Percentiles rank a stretch among this genome's conserved stretches.
Conservation (phyloP, 805 yeast species). For the Metschnikowia rubicola region DNA sequence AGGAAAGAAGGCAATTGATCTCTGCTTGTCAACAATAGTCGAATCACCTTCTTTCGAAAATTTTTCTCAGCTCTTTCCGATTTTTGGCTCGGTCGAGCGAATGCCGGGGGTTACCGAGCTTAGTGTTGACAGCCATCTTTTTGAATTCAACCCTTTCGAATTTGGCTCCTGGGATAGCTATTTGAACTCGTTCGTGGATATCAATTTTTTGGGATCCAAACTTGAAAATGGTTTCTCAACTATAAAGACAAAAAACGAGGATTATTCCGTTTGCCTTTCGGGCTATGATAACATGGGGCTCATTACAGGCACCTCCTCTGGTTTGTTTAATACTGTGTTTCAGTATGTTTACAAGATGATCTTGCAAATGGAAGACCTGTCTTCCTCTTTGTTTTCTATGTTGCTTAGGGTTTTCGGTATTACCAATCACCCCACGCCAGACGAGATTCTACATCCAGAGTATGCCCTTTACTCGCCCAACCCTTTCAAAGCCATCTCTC, state of each 20-base stretch:
- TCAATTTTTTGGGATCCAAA: conserved; percentile 51
- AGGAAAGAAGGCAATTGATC: conserved; percentile 30
- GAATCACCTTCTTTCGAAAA: conserved; percentile 32
- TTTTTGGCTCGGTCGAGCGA: conserved; percentile 39
- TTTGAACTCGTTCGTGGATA: conserved; percentile 45
- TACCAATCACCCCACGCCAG: conserved; percentile 4
- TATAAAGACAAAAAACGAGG: conserved; percentile 19
- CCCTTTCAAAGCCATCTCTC: conserved; percentile 43
- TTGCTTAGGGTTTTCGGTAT: conserved; percentile 14
- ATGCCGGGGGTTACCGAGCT: conserved; percentile 30
- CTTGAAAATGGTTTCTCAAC: conserved; percentile 42
- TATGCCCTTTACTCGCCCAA: conserved; percentile 61
- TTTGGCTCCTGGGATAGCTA: conserved; percentile 64
- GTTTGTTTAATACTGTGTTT: conserved; percentile 51
- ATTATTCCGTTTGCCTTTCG: conserved; percentile 39
- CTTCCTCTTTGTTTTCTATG: conserved; percentile 12
- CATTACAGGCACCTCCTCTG: conserved; percentile 61
- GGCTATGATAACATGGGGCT: conserved; percentile 61
- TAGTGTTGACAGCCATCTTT: conserved; percentile 40
- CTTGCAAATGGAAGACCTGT: conserved; percentile 14
- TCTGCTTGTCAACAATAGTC: conserved; percentile 36
- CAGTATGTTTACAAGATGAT: conserved; percentile 44
- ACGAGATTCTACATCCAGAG: conserved; percentile 49
- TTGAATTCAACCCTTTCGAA: conserved; percentile 63
- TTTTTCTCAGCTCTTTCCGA: conserved; percentile 48